phyloP scores from a whole-genome alignment of 1,139 yeast species.

The Kodamaea derodonti region DNA sequence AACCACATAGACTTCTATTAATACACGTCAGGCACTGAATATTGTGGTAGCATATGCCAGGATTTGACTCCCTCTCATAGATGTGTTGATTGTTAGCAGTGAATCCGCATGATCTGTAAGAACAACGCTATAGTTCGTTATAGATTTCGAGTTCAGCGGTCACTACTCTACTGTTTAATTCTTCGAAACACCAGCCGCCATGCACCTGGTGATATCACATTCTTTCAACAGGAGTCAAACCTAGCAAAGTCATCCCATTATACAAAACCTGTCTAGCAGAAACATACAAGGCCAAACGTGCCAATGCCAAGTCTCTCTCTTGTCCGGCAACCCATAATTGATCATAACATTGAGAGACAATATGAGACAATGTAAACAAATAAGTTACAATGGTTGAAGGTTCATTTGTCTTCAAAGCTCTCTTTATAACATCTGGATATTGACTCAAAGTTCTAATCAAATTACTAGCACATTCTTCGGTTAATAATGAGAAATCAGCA shows the following conservation, averaged over 20 bases:
- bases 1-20: too few species aligned
- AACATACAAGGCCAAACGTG: constrained; percentile 89
- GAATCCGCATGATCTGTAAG: too few species aligned
- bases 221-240: constrained; percentile 97
- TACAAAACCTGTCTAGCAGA: constrained; percentile 86
- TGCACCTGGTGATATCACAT: too few species aligned
- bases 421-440: constrained; percentile 87
- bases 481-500: constrained; percentile 71
- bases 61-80: too few species aligned
- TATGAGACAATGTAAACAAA: constrained; percentile 86
- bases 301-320: constrained; percentile 78
- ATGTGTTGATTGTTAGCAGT: too few species aligned
- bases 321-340: constrained; percentile 98
- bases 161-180: too few species aligned
- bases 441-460: constrained; percentile 79
- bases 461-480: constrained; percentile 70
- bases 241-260: constrained; percentile 89
- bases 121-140: too few species aligned
- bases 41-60: too few species aligned
- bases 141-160: too few species aligned
- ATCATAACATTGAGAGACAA: constrained; percentile 93
- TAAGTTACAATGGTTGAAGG: constrained; percentile 95
- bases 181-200: too few species aligned
- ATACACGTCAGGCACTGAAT: too few species aligned
- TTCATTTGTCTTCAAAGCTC: constrained; percentile 80